A percentile compares a stretch with the other conserved stretches of the same genome.
Conservation (phyloP, 2,329 filamentous ascomycete genomes). For the Emmonsiellopsis sp. region DNA sequence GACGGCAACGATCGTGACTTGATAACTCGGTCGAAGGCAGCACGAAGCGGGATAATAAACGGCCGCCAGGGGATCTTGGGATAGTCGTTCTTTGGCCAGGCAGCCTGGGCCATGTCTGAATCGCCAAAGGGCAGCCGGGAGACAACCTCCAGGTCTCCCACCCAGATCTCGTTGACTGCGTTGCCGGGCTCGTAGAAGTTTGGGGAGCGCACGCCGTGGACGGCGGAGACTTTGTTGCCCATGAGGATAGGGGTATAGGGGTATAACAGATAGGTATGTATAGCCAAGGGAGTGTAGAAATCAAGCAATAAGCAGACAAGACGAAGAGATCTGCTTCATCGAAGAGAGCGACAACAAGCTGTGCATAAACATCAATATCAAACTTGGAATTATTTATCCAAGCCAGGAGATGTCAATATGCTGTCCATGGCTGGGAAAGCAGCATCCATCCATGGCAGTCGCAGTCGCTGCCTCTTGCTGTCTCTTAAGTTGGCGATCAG, state of each 20-base stretch:
- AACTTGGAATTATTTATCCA: too few relatives aligned
- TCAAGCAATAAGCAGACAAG: not conserved
- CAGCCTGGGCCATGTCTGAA: conserved; percentile 29
- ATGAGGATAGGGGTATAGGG: conserved; percentile 13
- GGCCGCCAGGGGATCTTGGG: conserved; percentile 34
- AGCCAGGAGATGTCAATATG: too few relatives aligned
- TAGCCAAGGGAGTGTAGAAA: not conserved
- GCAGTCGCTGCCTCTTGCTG: too few relatives aligned
- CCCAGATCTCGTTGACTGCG: conserved; percentile 31
- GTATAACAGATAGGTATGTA: not conserved
- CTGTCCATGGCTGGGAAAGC: too few relatives aligned
- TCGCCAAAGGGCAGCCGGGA: conserved; percentile 31
- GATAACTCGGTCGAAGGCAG: not conserved
- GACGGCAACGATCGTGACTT: conserved; percentile 1
- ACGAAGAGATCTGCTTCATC: too few relatives aligned
- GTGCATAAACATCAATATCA: too few relatives aligned
- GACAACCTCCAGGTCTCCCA: conserved; percentile 27
- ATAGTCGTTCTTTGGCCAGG: conserved; percentile 23
- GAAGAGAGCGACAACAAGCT: too few relatives aligned
- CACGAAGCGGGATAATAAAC: conserved; percentile 28
- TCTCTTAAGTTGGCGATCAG: too few relatives aligned
- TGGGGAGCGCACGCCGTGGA: conserved; percentile 26
- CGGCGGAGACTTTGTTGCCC: conserved; percentile 27
- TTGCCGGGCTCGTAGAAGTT: conserved; percentile 28
- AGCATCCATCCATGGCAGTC: too few relatives aligned